Base-by-base conservation (phyloP, 2,329 filamentous ascomycete genomes). In the Sarocladium kiliense region DNA sequence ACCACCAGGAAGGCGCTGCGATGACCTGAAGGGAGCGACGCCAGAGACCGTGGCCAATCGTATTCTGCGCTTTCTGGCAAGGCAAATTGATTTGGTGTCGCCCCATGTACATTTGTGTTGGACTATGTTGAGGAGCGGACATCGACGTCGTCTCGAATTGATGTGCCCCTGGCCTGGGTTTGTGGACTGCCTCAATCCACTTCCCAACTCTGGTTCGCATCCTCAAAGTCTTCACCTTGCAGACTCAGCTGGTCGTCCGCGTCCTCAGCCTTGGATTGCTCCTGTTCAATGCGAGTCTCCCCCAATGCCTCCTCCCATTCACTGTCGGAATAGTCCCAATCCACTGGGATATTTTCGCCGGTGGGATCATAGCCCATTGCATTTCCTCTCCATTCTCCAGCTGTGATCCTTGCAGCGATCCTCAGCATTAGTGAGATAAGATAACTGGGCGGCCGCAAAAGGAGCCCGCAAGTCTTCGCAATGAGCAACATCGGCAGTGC, bases 381-480 rank as follows among this genome's bases (percentile, higher is more conserved):
- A 61, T 80, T 71, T 58, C 81, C 87, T 64, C 81, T 74, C 85
- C 80, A 84, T 71, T 82, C 77, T 18, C 81, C 82, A 27, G 77
- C 77, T 1, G 85, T 80, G 58, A 96, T 90, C 58, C 82, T 85
- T 0, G 88, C 86, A 1, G 91, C 89, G 56, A 96, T 89, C 55
- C 85, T 84, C 3, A 96, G 79, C 78, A 96, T 91, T 39, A 96
- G 75, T 25, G 83, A 78, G 34, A 96, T 81, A 2, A 96, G 79
- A 62, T 92, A 84, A 16, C 86, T 82, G 0, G 92, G 91, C n/a
- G 91, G 91, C 0, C 88, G 85, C 14, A 96, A 74, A 3, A 96
- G 78, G 27, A 94, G 79, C 53, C 89, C 85, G 59, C 82, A 85
- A 0, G 91, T 91, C 70, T 89, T 92, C 55, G 86, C 82, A 25